phyloP scores from a whole-genome alignment of 2,329 filamentous ascomycete species.

The Exophiala calicioides region DNA sequence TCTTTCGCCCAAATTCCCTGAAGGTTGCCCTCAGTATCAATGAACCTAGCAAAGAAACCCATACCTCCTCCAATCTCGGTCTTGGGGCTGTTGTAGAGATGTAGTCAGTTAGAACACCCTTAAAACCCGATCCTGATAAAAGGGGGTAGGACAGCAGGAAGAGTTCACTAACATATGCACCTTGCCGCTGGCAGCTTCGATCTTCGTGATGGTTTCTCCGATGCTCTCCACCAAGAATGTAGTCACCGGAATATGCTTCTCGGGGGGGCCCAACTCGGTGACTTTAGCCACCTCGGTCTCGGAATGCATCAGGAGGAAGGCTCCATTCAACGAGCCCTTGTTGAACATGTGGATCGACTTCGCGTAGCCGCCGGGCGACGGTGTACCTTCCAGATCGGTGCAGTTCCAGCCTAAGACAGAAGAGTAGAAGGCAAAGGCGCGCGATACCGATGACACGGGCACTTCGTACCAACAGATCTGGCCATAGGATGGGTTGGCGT shows the following conservation, averaged over 20 bases:
- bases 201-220: slow-evolving; percentile 1
- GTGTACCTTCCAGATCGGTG: not conserved
- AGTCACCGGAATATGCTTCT: not conserved
- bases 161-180: slow-evolving; percentile 1
- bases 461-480: slow-evolving; percentile 5
- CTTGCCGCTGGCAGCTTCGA: not conserved
- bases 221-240: slow-evolving; percentile 1
- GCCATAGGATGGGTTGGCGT: not conserved
- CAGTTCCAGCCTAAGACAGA: slow-evolving; percentile 1
- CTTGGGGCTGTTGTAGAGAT: not conserved
- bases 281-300: slow-evolving; percentile 1
- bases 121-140: not conserved
- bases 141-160: not conserved
- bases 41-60: slow-evolving; percentile 5
- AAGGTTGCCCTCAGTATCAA: not conserved
- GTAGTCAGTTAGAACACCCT: not conserved
- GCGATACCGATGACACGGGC: not conserved
- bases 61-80: slow-evolving; percentile 7
- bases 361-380: not conserved
- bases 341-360: slow-evolving; percentile 6
- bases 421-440: slow-evolving; percentile 1
- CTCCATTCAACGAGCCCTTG: slow-evolving; percentile 2
- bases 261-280: not conserved
- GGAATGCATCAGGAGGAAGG: not conserved
- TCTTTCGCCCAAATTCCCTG: slow-evolving; percentile 53